Conservation (phyloP, 208 protist species). For the Crithidia mellificae region DNA sequence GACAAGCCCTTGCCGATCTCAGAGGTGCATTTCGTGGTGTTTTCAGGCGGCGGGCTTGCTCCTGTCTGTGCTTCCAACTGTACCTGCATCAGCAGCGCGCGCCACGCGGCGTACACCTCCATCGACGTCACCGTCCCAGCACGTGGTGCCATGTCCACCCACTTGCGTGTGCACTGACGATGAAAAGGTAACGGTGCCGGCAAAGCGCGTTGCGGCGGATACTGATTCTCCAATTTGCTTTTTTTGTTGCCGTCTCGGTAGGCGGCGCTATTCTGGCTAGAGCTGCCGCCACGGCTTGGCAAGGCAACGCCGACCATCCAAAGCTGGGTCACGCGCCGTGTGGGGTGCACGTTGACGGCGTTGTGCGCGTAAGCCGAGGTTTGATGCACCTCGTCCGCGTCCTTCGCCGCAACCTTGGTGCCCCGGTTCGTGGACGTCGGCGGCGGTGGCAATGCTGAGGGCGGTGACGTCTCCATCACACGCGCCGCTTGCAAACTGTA, state of each 20-base stretch:
- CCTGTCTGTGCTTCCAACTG: conserved; percentile 1
- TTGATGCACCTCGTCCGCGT: conserved; percentile 17
- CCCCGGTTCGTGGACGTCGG: neutral
- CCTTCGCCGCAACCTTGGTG: neutral
- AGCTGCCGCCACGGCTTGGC: conserved; percentile 3
- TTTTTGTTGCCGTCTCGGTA: neutral
- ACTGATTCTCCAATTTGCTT: neutral
- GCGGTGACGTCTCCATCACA: too few species aligned
- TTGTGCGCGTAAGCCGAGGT: conserved; percentile 37
- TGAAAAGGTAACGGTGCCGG: neutral
- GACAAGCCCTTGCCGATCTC: neutral
- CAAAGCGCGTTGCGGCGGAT: neutral
- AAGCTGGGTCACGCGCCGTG: conserved; percentile 29
- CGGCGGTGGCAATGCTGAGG: neutral
- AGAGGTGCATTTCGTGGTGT: too few species aligned
- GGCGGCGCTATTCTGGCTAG: neutral
- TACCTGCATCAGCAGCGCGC: conserved; percentile 15
- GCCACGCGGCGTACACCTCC: conserved; percentile 32
- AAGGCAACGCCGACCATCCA: conserved; percentile 30
- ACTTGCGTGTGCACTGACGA: conserved; percentile 15
- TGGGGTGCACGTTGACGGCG: conserved; percentile 34
- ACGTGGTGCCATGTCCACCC: conserved; percentile 33
- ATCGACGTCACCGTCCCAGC: conserved; percentile 15
- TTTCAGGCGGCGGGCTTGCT: too few species aligned
- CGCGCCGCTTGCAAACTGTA: conserved; percentile 3